A percentile compares a stretch with the other conserved stretches of the same genome.
Conservation (phyloP, 331 rosid genomes). For the Acacia concinna region DNA sequence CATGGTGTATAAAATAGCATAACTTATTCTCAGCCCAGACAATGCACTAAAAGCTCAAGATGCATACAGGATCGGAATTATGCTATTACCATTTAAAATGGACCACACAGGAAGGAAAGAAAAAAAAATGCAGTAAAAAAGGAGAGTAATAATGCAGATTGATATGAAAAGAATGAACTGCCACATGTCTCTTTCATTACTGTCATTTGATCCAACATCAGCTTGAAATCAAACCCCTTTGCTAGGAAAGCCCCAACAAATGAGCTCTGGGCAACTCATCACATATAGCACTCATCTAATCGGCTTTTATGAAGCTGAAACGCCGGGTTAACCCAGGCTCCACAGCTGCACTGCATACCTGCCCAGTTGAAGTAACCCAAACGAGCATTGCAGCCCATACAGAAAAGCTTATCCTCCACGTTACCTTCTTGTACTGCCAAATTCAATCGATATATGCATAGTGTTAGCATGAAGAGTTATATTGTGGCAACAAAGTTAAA, state of each 20-base stretch:
- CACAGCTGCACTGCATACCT: conserved; percentile 89
- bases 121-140: background rate
- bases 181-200: background rate
- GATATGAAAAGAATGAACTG: conserved; percentile 16
- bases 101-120: background rate
- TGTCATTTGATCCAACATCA: background rate
- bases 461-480: conserved; percentile 25
- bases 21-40: background rate
- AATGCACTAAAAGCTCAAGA: background rate
- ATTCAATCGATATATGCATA: conserved; percentile 23
- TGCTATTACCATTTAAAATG: background rate
- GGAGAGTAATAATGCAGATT: background rate
- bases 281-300: conserved; percentile 66
- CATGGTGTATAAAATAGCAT: background rate
- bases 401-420: conserved; percentile 68
- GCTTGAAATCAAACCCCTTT: conserved; percentile 13
- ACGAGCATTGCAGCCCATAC: conserved; percentile 82
- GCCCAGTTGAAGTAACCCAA: conserved; percentile 90
- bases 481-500: background rate
- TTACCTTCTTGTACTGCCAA: conserved; percentile 73
- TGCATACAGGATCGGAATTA: background rate
- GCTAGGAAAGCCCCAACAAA: background rate
- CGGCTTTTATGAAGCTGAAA: conserved; percentile 82
- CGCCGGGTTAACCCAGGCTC: conserved; percentile 90
- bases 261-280: background rate